Evolutionary conservation across 345 rosid species (phyloP).

Genomic region (Ceriops zippeliana): DNA sequence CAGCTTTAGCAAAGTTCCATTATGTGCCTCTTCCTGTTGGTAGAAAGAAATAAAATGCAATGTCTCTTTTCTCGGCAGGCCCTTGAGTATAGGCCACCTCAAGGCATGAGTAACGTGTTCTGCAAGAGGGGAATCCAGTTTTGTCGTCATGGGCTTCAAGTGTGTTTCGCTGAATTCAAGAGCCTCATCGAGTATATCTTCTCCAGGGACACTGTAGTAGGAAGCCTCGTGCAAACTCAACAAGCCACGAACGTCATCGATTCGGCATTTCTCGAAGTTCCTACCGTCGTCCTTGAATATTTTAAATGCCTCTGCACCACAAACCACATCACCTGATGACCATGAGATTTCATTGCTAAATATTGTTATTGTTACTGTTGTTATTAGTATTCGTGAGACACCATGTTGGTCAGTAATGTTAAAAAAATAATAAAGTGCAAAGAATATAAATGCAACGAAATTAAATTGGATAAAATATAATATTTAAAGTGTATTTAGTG

Average conservation of each 20-base stretch:
- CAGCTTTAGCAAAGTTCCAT: not conserved
- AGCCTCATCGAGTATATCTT: constrained; percentile 15
- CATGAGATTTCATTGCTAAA: no score
- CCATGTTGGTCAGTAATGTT: not conserved
- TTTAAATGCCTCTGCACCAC: no score
- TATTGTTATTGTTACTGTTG: no score
- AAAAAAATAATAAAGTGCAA: no score
- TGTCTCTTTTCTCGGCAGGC: constrained; percentile 16
- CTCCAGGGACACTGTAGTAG: constrained; percentile 9
- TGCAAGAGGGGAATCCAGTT: not conserved
- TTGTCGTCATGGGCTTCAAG: not conserved
- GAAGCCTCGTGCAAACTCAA: constrained; percentile 22
- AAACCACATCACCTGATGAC: no score
- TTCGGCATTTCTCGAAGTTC: not conserved
- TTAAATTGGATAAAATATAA: no score
- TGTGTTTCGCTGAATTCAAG: not conserved
- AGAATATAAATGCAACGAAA: no score
- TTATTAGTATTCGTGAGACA: no score
- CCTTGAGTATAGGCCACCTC: constrained; percentile 6
- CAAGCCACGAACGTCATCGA: constrained; percentile 7
- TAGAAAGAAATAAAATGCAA: constrained; percentile 21
- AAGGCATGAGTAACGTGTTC: constrained; percentile 1
- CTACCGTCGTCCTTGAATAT: no score
- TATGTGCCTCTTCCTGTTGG: constrained; percentile 4
- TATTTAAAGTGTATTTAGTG: not conserved